phyloP scores from a whole-genome alignment of 768 basidiomycete genomes.

The Gautieria morchelliformis region DNA sequence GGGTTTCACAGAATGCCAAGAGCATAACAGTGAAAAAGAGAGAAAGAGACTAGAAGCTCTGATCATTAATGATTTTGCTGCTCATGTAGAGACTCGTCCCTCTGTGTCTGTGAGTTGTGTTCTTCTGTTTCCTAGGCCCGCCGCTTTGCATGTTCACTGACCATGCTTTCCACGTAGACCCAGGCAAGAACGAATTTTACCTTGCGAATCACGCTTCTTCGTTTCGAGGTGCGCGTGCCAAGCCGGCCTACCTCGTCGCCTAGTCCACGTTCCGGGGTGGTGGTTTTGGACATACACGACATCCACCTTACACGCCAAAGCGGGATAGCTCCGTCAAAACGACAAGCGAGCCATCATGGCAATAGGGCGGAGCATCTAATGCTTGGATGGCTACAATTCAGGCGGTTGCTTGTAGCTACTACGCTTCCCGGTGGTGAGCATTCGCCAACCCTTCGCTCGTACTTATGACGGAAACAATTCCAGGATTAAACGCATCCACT shows the following conservation, averaged over 20 bases:
- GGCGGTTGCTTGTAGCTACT: constrained; percentile 6
- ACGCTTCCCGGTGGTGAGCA: constrained; percentile 10
- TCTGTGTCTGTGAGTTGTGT: not conserved
- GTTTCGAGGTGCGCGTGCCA: constrained; percentile 60
- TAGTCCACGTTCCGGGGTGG: constrained; percentile 52
- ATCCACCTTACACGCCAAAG: constrained; percentile 30
- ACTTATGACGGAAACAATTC: not conserved
- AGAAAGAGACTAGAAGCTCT: constrained; percentile 39
- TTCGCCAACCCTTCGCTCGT: not conserved
- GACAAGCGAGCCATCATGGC: constrained; percentile 18
- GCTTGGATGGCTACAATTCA: not conserved
- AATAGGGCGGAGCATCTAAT: constrained; percentile 3
- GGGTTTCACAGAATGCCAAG: constrained; percentile 8
- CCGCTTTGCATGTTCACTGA: not conserved
- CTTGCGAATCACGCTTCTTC: constrained; percentile 45
- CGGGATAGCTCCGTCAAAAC: constrained; percentile 15
- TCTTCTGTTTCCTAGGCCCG: not conserved
- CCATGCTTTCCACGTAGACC: not conserved
- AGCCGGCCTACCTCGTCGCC: constrained; percentile 32
- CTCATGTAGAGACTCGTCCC: constrained; percentile 26
- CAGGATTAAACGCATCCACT: constrained; percentile 6
- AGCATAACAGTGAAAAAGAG: constrained; percentile 21
- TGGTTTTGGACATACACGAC: constrained; percentile 55
- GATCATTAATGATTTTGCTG: constrained; percentile 50
- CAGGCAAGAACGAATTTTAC: constrained; percentile 14